Conservation (phyloP, 2,329 filamentous ascomycete species). For the Falciphora oryzae region DNA sequence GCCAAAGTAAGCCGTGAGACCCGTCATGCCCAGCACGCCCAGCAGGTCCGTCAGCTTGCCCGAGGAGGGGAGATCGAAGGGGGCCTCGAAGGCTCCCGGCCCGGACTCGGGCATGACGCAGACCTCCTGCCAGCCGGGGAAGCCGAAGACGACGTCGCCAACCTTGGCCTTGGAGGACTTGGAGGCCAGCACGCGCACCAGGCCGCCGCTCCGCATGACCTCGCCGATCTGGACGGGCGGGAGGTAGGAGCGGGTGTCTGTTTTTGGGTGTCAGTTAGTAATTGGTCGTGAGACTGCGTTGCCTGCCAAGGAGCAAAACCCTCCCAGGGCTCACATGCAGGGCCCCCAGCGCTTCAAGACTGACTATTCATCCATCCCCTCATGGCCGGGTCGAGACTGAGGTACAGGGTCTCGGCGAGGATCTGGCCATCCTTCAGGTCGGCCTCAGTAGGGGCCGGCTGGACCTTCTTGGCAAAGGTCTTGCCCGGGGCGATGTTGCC, state of each 20-base stretch:
- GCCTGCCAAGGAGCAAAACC: not conserved
- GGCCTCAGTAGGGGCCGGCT: conserved; percentile 42
- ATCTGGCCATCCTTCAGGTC: conserved; percentile 48
- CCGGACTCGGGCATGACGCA: conserved; percentile 39
- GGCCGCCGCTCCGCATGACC: conserved; percentile 51
- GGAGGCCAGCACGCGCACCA: conserved; percentile 46
- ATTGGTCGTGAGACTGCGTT: not conserved
- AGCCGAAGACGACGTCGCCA: conserved; percentile 45
- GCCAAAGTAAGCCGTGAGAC: conserved; percentile 62
- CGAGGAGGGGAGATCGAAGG: conserved; percentile 22
- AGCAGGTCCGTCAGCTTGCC: conserved; percentile 42
- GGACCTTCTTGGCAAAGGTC: conserved; percentile 53
- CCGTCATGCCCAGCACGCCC: conserved; percentile 51
- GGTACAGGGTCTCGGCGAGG: conserved; percentile 43
- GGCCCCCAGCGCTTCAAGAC: not conserved
- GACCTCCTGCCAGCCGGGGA: conserved; percentile 53
- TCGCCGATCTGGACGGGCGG: conserved; percentile 55
- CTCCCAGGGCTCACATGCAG: not conserved
- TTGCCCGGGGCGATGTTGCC: conserved; percentile 56
- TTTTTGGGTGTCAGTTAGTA: not conserved
- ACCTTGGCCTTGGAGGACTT: conserved; percentile 39
- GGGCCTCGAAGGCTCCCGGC: conserved; percentile 20
- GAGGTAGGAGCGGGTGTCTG: conserved; percentile 41
- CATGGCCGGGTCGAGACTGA: conserved; percentile 59
- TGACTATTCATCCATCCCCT: conserved; percentile 51